Evolutionary conservation across 306 rosid genomes (phyloP).

Genomic region (Cucurbita ficifolia): DNA sequence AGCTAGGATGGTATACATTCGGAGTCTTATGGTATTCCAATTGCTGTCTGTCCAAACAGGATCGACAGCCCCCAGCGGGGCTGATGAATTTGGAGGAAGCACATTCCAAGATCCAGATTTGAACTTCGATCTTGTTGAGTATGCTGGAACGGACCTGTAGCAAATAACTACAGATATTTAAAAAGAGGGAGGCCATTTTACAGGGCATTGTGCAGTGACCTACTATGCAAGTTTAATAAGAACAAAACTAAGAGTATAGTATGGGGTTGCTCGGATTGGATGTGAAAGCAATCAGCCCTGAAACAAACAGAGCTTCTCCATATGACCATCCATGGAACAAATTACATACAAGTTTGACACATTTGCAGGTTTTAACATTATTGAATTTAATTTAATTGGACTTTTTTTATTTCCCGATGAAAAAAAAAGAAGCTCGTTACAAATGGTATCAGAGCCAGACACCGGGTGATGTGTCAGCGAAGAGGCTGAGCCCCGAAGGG

Average conservation of each 20-base stretch:
- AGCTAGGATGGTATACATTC: constrained; percentile 49
- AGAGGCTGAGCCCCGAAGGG: no score
- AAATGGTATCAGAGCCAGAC: no score
- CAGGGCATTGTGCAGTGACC: background rate
- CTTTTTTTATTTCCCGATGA: background rate
- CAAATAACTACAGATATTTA: constrained; percentile 9
- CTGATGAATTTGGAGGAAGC: constrained; percentile 61
- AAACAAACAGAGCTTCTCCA: background rate
- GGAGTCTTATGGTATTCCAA: constrained; percentile 68
- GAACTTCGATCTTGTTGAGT: constrained; percentile 60
- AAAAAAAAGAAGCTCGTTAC: no score
- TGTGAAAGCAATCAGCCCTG: background rate
- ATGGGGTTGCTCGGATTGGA: background rate
- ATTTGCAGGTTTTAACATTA: background rate
- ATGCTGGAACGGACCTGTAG: constrained; percentile 84
- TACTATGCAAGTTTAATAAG: background rate
- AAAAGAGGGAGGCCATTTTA: background rate
- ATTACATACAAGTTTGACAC: background rate
- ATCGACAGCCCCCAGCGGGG: constrained; percentile 52
- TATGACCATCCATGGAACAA: background rate
- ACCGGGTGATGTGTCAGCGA: no score
- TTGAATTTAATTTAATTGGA: background rate
- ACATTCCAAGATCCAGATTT: constrained; percentile 64
- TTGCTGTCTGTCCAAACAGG: constrained; percentile 94
- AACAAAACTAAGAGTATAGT: background rate